These are phyloP conservation scores for Pythium sukuiense DNA, from an alignment of 352 stramenopile genomes.

Conservation along the genomic window DNA sequence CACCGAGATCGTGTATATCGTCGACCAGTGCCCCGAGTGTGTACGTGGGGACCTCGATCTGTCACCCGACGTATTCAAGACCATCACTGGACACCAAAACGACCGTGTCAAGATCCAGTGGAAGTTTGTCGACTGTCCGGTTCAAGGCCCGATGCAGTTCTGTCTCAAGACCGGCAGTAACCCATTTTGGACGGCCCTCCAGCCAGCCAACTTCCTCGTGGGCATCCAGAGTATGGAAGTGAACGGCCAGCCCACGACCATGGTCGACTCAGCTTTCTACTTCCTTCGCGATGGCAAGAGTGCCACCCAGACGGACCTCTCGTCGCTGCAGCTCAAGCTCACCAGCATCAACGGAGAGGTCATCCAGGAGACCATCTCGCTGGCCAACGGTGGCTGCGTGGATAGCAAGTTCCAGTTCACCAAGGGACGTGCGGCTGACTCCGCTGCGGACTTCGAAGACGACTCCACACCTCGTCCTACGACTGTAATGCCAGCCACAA, in stretches of 20 bases:
- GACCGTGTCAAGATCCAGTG: slow-evolving; percentile 41
- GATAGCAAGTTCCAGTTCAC: slow-evolving; percentile 51
- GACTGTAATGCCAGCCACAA: not conserved
- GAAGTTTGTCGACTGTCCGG: slow-evolving; percentile 46
- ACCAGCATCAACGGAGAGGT: slow-evolving; percentile 51
- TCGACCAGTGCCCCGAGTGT: slow-evolving; percentile 67
- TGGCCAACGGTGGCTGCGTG: slow-evolving; percentile 45
- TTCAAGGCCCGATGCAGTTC: slow-evolving; percentile 37
- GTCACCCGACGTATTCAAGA: slow-evolving; percentile 41
- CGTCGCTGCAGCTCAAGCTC: slow-evolving; percentile 44
- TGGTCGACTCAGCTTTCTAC: slow-evolving; percentile 71
- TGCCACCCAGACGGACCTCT: slow-evolving; percentile 38
- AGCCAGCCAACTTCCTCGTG: slow-evolving; percentile 55
- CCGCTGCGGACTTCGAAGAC: slow-evolving; percentile 12
- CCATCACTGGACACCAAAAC: slow-evolving; percentile 33
- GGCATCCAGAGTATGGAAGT: slow-evolving; percentile 56
- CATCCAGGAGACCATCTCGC: slow-evolving; percentile 56
- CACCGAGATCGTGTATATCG: slow-evolving; percentile 62
- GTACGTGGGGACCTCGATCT: slow-evolving; percentile 53
- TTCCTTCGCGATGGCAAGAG: slow-evolving; percentile 56
- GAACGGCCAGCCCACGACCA: slow-evolving; percentile 48
- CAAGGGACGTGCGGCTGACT: slow-evolving; percentile 9
- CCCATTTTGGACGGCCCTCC: slow-evolving; percentile 58
- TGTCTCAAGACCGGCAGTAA: slow-evolving; percentile 65
- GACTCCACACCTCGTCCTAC: not conserved